Evolutionary conservation across 2,329 filamentous ascomycete species (phyloP).

Genomic region (Helminthosporium solani): DNA sequence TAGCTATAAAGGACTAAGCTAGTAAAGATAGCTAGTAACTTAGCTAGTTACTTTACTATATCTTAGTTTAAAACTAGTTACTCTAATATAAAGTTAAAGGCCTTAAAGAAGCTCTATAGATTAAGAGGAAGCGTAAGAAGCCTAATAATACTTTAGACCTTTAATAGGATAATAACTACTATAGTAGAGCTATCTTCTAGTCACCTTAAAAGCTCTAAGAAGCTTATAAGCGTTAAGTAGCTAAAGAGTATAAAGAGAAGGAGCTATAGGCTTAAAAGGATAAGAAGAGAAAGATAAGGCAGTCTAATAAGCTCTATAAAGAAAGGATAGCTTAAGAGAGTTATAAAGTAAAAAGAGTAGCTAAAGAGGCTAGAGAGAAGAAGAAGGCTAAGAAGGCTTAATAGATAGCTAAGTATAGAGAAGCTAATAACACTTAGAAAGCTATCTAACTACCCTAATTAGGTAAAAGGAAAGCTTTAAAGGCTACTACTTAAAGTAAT

Average conservation of each 20-base stretch:
- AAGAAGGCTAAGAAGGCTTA: background rate
- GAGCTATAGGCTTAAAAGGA: slow-evolving; percentile 1
- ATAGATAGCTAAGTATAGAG: too few species aligned
- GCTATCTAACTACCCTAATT: too few species aligned
- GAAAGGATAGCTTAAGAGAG: background rate
- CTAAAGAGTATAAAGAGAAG: background rate
- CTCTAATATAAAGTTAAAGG: slow-evolving; percentile 7
- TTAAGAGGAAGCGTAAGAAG: slow-evolving; percentile 9
- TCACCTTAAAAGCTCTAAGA: slow-evolving; percentile 6
- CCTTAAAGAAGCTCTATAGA: slow-evolving; percentile 5
- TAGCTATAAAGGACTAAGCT: background rate
- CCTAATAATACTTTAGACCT: slow-evolving; percentile 6
- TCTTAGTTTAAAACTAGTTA: slow-evolving; percentile 7
- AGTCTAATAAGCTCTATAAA: too few species aligned
- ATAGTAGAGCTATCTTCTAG: slow-evolving; percentile 13
- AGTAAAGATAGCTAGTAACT: slow-evolving; percentile 5
- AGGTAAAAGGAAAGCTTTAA: too few species aligned
- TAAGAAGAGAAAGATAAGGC: too few species aligned
- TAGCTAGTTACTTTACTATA: slow-evolving; percentile 3
- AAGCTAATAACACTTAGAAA: too few species aligned
- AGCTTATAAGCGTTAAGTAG: background rate
- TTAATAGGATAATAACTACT: slow-evolving; percentile 8
- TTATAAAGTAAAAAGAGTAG: slow-evolving; percentile 1
- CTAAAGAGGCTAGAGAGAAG: background rate
- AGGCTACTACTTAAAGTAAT: too few species aligned